phyloP scores from a whole-genome alignment of 2,329 filamentous ascomycete genomes.

The Stagonosporopsis cucurbitacearum region DNA sequence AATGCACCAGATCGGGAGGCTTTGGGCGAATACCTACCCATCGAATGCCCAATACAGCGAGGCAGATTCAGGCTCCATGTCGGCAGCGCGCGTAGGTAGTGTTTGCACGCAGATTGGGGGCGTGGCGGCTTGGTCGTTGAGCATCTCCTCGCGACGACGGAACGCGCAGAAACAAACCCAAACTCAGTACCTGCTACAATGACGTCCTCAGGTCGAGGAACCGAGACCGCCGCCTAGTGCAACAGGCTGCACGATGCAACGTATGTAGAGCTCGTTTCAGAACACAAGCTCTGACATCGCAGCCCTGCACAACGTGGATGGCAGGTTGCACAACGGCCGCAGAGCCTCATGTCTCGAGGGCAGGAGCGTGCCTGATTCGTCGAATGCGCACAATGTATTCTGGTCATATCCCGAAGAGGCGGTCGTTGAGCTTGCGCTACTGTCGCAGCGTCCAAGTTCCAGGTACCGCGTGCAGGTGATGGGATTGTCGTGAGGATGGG shows the following conservation, averaged over 20 bases:
- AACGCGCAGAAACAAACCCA: too few relatives aligned
- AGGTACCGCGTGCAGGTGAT: conserved; percentile 6
- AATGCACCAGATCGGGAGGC: neutral
- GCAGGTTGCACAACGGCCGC: conserved; percentile 15
- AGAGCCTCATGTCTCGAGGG: conserved; percentile 12
- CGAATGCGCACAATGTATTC: neutral
- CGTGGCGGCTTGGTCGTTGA: neutral
- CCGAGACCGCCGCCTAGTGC: neutral
- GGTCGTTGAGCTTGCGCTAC: neutral
- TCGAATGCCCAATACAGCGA: neutral
- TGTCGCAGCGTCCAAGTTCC: conserved; percentile 8
- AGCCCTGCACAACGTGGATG: conserved; percentile 4
- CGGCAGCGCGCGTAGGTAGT: neutral
- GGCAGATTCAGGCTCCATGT: neutral
- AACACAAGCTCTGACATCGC: neutral
- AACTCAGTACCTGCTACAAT: neutral
- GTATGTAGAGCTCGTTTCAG: neutral
- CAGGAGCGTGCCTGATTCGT: conserved; percentile 2
- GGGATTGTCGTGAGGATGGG: conserved; percentile 1
- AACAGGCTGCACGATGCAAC: neutral
- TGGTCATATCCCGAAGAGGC: neutral
- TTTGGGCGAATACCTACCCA: neutral
- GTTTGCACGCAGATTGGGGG: neutral
- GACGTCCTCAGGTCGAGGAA: neutral
- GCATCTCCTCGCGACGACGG: neutral